Conservation (phyloP, 805 yeast genomes). For the Saccharomycopsis sp. region DNA sequence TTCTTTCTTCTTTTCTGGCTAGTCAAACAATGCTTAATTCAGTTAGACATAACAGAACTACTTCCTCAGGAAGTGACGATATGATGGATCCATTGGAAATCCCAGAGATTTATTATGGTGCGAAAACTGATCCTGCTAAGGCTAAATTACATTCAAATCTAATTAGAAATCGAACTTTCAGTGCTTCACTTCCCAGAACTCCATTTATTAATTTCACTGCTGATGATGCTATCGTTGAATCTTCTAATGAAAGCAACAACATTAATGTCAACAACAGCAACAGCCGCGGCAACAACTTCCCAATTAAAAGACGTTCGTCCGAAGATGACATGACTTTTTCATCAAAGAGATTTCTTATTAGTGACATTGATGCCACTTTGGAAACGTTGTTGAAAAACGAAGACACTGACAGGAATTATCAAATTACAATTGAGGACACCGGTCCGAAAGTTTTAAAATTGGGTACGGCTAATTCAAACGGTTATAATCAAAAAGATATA, state of each 20-base stretch:
- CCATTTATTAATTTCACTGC: slow-evolving; percentile 24
- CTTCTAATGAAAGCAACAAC: slow-evolving; percentile 21
- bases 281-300: slow-evolving; percentile 21
- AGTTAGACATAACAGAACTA: slow-evolving; percentile 27
- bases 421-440: slow-evolving; percentile 77
- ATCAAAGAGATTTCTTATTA: slow-evolving; percentile 49
- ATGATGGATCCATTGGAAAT: slow-evolving; percentile 52
- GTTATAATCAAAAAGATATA: slow-evolving; percentile 63
- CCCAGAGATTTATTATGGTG: slow-evolving; percentile 69
- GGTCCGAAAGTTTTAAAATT: slow-evolving; percentile 77
- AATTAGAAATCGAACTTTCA: slow-evolving; percentile 46
- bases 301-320: slow-evolving; percentile 44
- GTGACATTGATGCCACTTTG: slow-evolving; percentile 68
- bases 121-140: slow-evolving; percentile 48
- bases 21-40: neutral
- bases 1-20: neutral
- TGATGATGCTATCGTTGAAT: slow-evolving; percentile 22
- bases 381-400: slow-evolving; percentile 62
- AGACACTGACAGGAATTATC: slow-evolving; percentile 79
- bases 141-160: slow-evolving; percentile 34
- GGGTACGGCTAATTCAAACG: slow-evolving; percentile 82
- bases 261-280: too few relatives aligned
- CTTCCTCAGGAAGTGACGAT: slow-evolving; percentile 39
- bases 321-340: slow-evolving; percentile 36
- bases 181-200: slow-evolving; percentile 10